Evolutionary conservation across 345 rosid genomes (phyloP), one percentile per base, ranked within the genome.

Genomic region (Gossypium raimondii): DNA sequence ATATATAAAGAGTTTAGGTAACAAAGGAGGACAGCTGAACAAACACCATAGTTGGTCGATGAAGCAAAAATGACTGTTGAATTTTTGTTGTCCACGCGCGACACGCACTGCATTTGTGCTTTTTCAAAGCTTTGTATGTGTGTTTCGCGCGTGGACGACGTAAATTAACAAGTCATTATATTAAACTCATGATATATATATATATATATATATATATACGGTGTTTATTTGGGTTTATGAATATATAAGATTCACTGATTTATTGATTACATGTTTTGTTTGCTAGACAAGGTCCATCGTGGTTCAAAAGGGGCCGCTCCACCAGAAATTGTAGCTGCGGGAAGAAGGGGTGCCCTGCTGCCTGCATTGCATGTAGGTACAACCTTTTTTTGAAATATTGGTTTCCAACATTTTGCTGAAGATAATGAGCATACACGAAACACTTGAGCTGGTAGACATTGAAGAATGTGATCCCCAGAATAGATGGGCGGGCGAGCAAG

Each of bases 41-140:
- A 34, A 34, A 34, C 7, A 34, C 7, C 41, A 34, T 34, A 1
- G 4, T 34, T 20, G 9, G 44, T n/a, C 1, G 2, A 22, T 29
- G 45, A 38, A 70, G 16, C 12, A 47, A 52, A 34, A 34, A 22
- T 50, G 66, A 34, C 58, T 73, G 68, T 62, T 73, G 27, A n/a
- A 62, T 73, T 66, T 61, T 25, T 47, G 55, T 73, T 27, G 76
- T 73, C 76, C 76, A 73, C 62, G 76, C 69, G 76, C 76, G 76
- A 73, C 76, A 73, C 76, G 58, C 41, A 25, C 68, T 62, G 69
- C 68, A 22, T 14, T 22, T 20, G 3, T 47, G 8, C 11, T 11
- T 16, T 16, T 16, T 25, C 11, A 59, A 14, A 14, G 17, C 5
- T 14, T 48, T 67, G 72, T 14, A 67, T 67, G 72, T 67, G 57